Percentiles rank a stretch among this genome's conserved stretches.
These are phyloP conservation scores for Fusarium hainanense DNA, from an alignment of 2,329 filamentous ascomycete genomes.

Conservation along the genomic window DNA sequence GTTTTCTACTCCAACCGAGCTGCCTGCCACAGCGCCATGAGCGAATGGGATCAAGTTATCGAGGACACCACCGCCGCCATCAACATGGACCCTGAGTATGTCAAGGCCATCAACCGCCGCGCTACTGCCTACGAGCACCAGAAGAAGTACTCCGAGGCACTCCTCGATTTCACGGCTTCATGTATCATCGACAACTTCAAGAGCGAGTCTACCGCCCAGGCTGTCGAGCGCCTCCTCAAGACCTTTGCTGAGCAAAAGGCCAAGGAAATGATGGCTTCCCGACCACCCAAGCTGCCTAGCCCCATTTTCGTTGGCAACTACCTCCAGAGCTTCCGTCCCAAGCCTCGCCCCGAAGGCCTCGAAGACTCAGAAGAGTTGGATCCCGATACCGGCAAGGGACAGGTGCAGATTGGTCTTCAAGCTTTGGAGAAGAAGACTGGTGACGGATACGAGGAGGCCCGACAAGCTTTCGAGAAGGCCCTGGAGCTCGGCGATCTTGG, in stretches of 20 bases:
- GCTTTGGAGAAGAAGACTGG: slow-evolving; percentile 87
- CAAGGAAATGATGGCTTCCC: slow-evolving; percentile 87
- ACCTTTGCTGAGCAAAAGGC: slow-evolving; percentile 97
- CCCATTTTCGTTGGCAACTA: slow-evolving; percentile 99
- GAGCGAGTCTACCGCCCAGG: slow-evolving; percentile 87
- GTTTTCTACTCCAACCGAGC: slow-evolving; percentile 99
- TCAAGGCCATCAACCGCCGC: slow-evolving; percentile 96
- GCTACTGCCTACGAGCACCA: slow-evolving; percentile 97
- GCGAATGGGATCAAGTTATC: slow-evolving; percentile 94
- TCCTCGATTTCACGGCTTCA: slow-evolving; percentile 97
- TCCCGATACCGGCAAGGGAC: slow-evolving; percentile 83
- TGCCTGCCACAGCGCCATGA: slow-evolving; percentile 94
- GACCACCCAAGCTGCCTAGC: slow-evolving; percentile 88
- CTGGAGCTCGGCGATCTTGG: slow-evolving; percentile 83
- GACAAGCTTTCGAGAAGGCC: slow-evolving; percentile 86
- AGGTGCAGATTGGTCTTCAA: slow-evolving; percentile 84
- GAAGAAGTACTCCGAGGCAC: slow-evolving; percentile 89
- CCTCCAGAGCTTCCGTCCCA: slow-evolving; percentile 94
- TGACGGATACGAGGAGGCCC: slow-evolving; percentile 91
- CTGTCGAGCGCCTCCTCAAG: slow-evolving; percentile 93
- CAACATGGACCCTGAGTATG: slow-evolving; percentile 92
- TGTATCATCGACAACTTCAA: slow-evolving; percentile 99
- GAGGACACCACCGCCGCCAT: slow-evolving; percentile 97
- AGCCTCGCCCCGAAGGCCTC: slow-evolving; percentile 81
- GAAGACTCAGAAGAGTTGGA: slow-evolving; percentile 83